phyloP scores from a whole-genome alignment of 2,329 filamentous ascomycete genomes.

The Davidsoniella australis region DNA sequence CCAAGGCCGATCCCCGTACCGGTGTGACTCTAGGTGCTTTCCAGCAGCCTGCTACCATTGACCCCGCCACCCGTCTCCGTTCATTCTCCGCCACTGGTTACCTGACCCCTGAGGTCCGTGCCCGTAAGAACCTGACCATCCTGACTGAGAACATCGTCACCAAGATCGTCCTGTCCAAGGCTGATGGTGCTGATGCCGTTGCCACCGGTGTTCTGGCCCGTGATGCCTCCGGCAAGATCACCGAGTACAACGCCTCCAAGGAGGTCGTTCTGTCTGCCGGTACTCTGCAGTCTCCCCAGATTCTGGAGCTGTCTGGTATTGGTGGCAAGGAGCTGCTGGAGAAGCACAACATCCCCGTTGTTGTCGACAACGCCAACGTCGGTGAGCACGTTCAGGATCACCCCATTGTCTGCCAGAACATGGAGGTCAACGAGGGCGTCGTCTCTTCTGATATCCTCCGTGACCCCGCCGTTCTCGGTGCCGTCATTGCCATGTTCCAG shows the following conservation, averaged over 20 bases:
- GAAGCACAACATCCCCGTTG: conserved; percentile 25
- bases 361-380: conserved; percentile 36
- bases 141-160: conserved; percentile 20
- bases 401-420: conserved; percentile 19
- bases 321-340: conserved; percentile 26
- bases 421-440: conserved; percentile 24
- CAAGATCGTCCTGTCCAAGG: conserved; percentile 19
- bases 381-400: conserved; percentile 42
- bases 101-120: conserved; percentile 19
- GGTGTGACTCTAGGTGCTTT: conserved; percentile 20
- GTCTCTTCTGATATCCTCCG: conserved; percentile 19
- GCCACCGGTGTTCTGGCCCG: conserved; percentile 20
- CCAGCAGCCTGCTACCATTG: conserved; percentile 19
- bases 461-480: conserved; percentile 19
- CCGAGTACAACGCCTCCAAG: conserved; percentile 19
- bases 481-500: conserved; percentile 21
- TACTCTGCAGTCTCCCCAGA: conserved; percentile 32
- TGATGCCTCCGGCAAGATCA: neutral
- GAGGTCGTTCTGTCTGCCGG: conserved; percentile 36
- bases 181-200: conserved; percentile 16
- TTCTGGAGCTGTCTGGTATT: conserved; percentile 34
- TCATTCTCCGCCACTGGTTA: conserved; percentile 21
- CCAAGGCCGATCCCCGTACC: conserved; percentile 19
- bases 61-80: conserved; percentile 19
- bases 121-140: conserved; percentile 17